Conservation (phyloP, 2,329 filamentous ascomycete species). For the Sarocladium brachiariae region DNA sequence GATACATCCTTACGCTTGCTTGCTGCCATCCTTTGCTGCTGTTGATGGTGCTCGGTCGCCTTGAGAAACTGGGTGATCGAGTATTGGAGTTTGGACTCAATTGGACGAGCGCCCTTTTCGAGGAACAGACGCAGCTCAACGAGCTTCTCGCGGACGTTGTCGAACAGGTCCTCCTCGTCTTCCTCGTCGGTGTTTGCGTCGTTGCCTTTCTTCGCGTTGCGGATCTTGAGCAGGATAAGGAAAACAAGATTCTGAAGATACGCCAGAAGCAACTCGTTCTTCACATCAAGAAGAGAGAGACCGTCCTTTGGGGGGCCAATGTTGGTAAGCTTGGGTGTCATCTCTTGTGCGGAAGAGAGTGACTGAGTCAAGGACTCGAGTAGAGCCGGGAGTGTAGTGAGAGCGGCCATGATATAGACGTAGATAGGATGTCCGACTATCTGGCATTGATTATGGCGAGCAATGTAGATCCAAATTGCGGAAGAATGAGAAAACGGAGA, state of each 20-base stretch:
- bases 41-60: conserved; percentile 69
- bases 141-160: conserved; percentile 73
- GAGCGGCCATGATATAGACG: conserved; percentile 36
- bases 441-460: too few relatives aligned
- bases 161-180: conserved; percentile 44
- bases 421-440: too few relatives aligned
- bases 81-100: conserved; percentile 88
- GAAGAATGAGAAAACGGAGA: too few relatives aligned
- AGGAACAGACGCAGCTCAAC: conserved; percentile 86
- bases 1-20: conserved; percentile 24
- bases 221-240: conserved; percentile 73
- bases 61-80: conserved; percentile 93
- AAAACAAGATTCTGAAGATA: conserved; percentile 95
- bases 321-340: conserved; percentile 52
- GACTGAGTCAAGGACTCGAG: conserved; percentile 52
- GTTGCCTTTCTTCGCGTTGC: conserved; percentile 37
- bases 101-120: conserved; percentile 82
- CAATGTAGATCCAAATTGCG: too few relatives aligned
- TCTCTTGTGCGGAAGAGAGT: conserved; percentile 57
- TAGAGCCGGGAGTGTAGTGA: conserved; percentile 41
- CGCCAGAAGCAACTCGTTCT: conserved; percentile 94
- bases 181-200: conserved; percentile 17
- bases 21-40: conserved; percentile 21
- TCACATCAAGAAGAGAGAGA: conserved; percentile 89
- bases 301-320: conserved; percentile 74